Conservation (phyloP, 305 asterid species). For the Rubia peregrina region DNA sequence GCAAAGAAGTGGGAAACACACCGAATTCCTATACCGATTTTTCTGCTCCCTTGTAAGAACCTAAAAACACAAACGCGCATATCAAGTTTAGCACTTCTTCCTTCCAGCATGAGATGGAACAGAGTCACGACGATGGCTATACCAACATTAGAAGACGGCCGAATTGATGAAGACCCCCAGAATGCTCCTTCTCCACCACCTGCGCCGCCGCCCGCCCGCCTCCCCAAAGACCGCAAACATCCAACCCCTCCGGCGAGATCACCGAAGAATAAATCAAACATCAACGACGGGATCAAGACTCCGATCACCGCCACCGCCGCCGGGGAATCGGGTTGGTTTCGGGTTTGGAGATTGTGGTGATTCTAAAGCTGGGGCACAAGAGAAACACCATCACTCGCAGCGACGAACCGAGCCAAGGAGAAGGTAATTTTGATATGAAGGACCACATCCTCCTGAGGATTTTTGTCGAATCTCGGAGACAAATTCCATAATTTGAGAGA, state of each 20-base stretch:
- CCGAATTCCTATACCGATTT: no score
- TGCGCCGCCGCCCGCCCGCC: slow-evolving; percentile 41
- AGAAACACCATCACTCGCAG: slow-evolving; percentile 15
- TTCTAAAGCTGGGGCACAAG: slow-evolving; percentile 10
- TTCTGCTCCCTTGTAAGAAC: no score
- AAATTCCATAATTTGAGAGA: no score
- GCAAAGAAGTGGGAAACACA: no score
- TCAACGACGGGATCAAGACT: slow-evolving; percentile 25
- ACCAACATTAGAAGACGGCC: slow-evolving; percentile 40
- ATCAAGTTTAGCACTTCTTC: no score
- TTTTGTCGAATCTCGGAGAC: no score
- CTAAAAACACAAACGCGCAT: no score
- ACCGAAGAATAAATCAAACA: slow-evolving; percentile 45
- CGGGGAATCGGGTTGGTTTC: neutral
- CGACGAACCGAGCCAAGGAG: no score
- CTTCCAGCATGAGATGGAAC: no score
- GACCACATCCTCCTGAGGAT: no score
- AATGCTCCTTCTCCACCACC: slow-evolving; percentile 16
- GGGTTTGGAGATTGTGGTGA: neutral
- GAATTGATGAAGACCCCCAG: slow-evolving; percentile 13
- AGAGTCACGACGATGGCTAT: slow-evolving; percentile 19
- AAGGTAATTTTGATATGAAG: no score
- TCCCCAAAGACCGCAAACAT: slow-evolving; percentile 36
- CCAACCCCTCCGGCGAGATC: slow-evolving; percentile 44
- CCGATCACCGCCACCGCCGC: slow-evolving; percentile 20